These are phyloP conservation scores for Camellia japonica DNA, from an alignment of 148 eudicot species.

Conservation along the genomic window DNA sequence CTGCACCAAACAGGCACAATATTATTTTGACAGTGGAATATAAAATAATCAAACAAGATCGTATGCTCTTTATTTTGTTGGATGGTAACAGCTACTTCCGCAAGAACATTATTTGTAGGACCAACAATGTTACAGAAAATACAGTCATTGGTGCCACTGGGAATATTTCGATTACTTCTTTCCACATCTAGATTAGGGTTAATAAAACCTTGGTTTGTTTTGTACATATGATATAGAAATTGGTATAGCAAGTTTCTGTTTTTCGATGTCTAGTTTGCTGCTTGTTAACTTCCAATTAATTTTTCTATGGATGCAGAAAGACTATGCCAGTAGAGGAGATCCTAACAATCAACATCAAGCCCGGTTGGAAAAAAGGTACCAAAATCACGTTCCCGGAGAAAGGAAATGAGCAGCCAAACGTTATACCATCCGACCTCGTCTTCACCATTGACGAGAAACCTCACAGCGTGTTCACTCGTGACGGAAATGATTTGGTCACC, in stretches of 20 bases:
- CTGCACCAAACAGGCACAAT: too few species aligned
- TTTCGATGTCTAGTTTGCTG: background rate
- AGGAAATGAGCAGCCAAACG: slow-evolving; percentile 67
- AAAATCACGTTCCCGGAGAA: slow-evolving; percentile 74
- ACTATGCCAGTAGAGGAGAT: slow-evolving; percentile 57
- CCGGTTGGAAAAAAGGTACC: slow-evolving; percentile 88
- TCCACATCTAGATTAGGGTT: too few species aligned
- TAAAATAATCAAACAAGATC: too few species aligned
- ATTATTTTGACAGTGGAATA: too few species aligned
- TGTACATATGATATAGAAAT: background rate
- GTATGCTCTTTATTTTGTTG: too few species aligned
- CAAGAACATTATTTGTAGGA: too few species aligned
- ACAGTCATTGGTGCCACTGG: too few species aligned
- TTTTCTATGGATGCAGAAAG: slow-evolving; percentile 37
- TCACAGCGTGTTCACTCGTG: slow-evolving; percentile 55
- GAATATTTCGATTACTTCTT: too few species aligned
- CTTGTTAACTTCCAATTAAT: background rate
- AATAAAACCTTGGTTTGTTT: background rate
- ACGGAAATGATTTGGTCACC: slow-evolving; percentile 58
- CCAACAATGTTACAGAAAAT: too few species aligned
- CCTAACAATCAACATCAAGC: slow-evolving; percentile 55
- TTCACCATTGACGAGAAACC: slow-evolving; percentile 74
- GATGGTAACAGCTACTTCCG: too few species aligned
- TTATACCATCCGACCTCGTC: slow-evolving; percentile 51
- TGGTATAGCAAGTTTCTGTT: background rate